Base-by-base conservation (phyloP, 108 stramenopile genomes). In the Cyclotella atomus region DNA sequence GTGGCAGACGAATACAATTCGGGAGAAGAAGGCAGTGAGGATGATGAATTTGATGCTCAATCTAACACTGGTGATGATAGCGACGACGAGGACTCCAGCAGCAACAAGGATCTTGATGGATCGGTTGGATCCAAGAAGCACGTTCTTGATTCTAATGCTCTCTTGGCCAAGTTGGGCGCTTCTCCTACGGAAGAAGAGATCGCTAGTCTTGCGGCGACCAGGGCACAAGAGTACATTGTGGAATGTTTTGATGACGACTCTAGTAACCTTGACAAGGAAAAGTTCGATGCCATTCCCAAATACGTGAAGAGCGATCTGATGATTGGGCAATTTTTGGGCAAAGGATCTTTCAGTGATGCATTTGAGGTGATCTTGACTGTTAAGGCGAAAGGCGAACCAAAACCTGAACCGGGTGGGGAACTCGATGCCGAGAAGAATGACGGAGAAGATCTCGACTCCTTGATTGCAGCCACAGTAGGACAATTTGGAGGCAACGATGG, bases 291-390 rank as follows among this genome's bases (percentile, higher is more conserved):
- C 20, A 61, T 79, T 30, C 77, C 77, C 3, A 12, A n/a, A n/a
- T 60, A 41, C 25, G 21, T 29, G 36, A 68, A 63, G 36, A 61
- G 59, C 35, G 75, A 76, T 53, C 17, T 76, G 5, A 43, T 62
- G 3, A 52, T 76, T 5, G 75, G 75, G 38, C 10, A 68, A 29
- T 59, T 62, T 76, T 60, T 76, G 57, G 75, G 75, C 10, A 76
- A 54, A 29, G 75, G 75, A 15, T 32, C 49, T 4, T 76, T 76
- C 45, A 57, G 57, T 32, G 75, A 76, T 62, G 75, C 35, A 17
- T 76, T 76, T 53, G 75, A 76, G 47, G 67, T 76, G 2, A 30
- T 24, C 3, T 25, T 47, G 32, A 54, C 28, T 23, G n/a, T 67
- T 32, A 47, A 60, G n/a, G 38, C 38, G 38, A 41, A 41, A 41